Base-by-base conservation (phyloP, 2,329 filamentous ascomycete genomes). In the Didymella arachidicola region DNA sequence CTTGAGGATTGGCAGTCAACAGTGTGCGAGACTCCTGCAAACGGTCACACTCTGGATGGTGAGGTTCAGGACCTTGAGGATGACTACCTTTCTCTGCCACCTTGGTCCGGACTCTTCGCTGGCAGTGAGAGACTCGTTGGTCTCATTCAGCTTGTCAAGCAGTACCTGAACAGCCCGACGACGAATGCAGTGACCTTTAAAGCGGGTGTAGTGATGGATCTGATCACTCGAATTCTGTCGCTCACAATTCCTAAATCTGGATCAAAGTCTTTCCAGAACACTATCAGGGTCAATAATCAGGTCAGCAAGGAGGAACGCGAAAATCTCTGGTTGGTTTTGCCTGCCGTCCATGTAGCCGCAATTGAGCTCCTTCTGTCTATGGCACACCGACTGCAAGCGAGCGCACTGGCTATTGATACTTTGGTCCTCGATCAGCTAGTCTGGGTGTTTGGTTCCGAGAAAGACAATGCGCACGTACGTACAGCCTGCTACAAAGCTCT, bases 301-400 rank as follows among this genome's bases (percentile, higher is more conserved):
- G 86, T 95, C 62, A 84, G 87, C 30, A 86, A 89, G 60, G 91
- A 96, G 48, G 94, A 97, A 77, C 89, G 89, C 60, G 92, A 96
- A 52, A 86, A 88, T 43, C 82, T 97, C 3, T 93, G 90, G 86
- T 80, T 84, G 45, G 81, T 86, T 18, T 82, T 97, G 11, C 91
- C 93, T 4, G 82, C 84, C 10, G 85, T 97, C 38, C 92, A 97
- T 70, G 77, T 87, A 14, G 87, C 89, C 14, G 84, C 86, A n/a
- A 79, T 96, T 53, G 77, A 84, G 22, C 77, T 96, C 1, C 77
- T 91, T 22, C 75, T 81, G 8, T 77, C 80, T 11, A 71, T 95
- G 44, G 72, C 86, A 22, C 75, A 81, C 53, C 84, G 89, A 11
- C 80, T 93, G 25, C 83, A 83, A 29, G 77, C 79, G 16, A 85